These are phyloP conservation scores for Exophiala lecanii-corni DNA, from an alignment of 2,329 filamentous ascomycete species.

Conservation along the genomic window DNA sequence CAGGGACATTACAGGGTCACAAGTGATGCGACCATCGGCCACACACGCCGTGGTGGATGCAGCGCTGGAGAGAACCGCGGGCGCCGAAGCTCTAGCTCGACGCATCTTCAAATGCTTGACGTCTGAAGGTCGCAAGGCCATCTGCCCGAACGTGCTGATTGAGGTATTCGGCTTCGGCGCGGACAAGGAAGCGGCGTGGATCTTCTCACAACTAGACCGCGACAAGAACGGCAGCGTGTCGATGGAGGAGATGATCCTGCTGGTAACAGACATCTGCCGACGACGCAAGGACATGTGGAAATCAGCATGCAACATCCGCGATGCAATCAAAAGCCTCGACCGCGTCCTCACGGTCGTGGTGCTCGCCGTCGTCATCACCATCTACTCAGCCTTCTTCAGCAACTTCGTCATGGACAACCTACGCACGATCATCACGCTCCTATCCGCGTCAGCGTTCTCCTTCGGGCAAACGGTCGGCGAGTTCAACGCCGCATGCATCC, in stretches of 20 bases:
- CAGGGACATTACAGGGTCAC: not conserved
- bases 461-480: conserved; percentile 19
- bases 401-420: conserved; percentile 19
- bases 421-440: conserved; percentile 18
- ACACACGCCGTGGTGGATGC: conserved; percentile 28
- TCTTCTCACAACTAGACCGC: conserved; percentile 28
- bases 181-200: conserved; percentile 28
- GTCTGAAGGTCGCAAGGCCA: conserved; percentile 26
- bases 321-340: conserved; percentile 32
- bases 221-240: conserved; percentile 32
- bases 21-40: conserved; percentile 6
- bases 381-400: conserved; percentile 33
- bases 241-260: conserved; percentile 32
- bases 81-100: conserved; percentile 30
- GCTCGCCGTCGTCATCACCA: conserved; percentile 29
- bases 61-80: conserved; percentile 27
- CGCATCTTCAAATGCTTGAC: conserved; percentile 32
- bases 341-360: conserved; percentile 28
- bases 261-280: conserved; percentile 26
- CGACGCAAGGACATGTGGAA: conserved; percentile 30
- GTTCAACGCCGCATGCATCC: conserved; percentile 23
- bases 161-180: conserved; percentile 26
- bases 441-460: conserved; percentile 12
- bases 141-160: conserved; percentile 27
- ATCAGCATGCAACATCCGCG: conserved; percentile 31